These are phyloP conservation scores for Periconia macrospinosa DNA, from an alignment of 2,329 filamentous ascomycete species.

Conservation along the genomic window DNA sequence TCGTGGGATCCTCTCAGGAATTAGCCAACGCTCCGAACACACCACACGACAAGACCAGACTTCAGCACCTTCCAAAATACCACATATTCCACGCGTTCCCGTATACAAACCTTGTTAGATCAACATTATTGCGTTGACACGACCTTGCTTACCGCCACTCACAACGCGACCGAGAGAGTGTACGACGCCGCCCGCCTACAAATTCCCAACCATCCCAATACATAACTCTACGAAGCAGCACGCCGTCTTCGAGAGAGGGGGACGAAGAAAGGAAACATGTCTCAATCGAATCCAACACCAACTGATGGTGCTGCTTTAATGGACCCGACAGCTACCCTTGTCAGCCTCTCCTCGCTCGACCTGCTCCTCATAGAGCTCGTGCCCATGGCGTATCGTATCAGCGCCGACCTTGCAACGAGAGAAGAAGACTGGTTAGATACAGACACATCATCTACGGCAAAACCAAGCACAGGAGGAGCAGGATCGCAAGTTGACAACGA, in stretches of 20 bases:
- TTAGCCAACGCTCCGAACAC: neutral
- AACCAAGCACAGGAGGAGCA: slow-evolving; percentile 4
- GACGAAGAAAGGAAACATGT: neutral
- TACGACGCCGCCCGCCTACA: no score
- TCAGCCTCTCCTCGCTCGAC: slow-evolving; percentile 85
- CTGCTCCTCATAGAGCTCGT: slow-evolving; percentile 96
- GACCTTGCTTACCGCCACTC: no score
- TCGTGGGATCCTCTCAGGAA: neutral
- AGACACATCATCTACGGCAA: slow-evolving; percentile 2
- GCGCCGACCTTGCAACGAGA: slow-evolving; percentile 67
- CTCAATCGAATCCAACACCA: neutral
- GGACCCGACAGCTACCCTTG: slow-evolving; percentile 74
- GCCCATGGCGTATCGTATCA: slow-evolving; percentile 85
- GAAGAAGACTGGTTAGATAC: slow-evolving; percentile 45
- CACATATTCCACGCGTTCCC: neutral
- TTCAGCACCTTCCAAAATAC: neutral
- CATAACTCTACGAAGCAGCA: no score
- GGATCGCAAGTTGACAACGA: slow-evolving; percentile 25
- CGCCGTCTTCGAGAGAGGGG: neutral
- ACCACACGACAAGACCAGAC: neutral
- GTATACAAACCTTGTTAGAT: no score
- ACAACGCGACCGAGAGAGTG: no score
- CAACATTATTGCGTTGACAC: no score
- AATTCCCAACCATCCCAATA: no score
- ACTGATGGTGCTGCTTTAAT: slow-evolving; percentile 47